Conservation (phyloP, 768 basidiomycete species). For the Lactarius evosmus region DNA sequence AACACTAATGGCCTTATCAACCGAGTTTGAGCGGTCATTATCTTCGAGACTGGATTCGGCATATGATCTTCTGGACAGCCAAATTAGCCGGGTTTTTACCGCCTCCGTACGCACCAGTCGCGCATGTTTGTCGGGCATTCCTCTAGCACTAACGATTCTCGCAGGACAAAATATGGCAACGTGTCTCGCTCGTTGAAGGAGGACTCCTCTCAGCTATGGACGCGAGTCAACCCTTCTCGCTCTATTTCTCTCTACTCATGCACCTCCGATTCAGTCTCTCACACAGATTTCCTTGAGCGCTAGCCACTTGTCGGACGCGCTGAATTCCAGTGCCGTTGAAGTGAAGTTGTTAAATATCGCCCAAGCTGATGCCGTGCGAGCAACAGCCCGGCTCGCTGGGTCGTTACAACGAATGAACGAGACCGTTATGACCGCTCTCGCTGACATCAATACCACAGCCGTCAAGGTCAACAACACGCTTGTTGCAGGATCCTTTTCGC, state of each 20-base stretch:
- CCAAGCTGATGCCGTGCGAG: slow-evolving; percentile 20
- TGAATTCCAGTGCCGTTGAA: slow-evolving; percentile 18
- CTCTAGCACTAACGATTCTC: not conserved
- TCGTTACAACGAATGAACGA: slow-evolving; percentile 20
- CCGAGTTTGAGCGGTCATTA: slow-evolving; percentile 20
- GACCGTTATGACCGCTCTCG: slow-evolving; percentile 12
- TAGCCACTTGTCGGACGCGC: not conserved
- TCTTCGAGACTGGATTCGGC: slow-evolving; percentile 11
- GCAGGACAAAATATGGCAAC: slow-evolving; percentile 19
- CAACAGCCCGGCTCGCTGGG: slow-evolving; percentile 16
- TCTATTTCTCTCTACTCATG: not conserved
- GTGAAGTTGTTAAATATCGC: slow-evolving; percentile 11
- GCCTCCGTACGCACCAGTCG: slow-evolving; percentile 8
- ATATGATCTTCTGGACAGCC: slow-evolving; percentile 7
- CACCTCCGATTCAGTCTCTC: slow-evolving; percentile 10
- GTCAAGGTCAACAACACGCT: slow-evolving; percentile 17
- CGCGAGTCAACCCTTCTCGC: slow-evolving; percentile 6
- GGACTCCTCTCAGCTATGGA: slow-evolving; percentile 16
- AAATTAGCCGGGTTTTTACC: slow-evolving; percentile 1
- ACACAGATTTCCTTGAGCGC: slow-evolving; percentile 5
- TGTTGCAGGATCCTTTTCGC: not conserved
- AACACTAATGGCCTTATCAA: slow-evolving; percentile 8
- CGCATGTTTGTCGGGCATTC: not conserved
- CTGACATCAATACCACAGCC: slow-evolving; percentile 20
- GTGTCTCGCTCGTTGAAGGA: slow-evolving; percentile 9